Evolutionary conservation across 768 basidiomycete species (phyloP), one percentile per base, ranked within the genome.

Genomic region (Pleurotus tuoliensis): DNA sequence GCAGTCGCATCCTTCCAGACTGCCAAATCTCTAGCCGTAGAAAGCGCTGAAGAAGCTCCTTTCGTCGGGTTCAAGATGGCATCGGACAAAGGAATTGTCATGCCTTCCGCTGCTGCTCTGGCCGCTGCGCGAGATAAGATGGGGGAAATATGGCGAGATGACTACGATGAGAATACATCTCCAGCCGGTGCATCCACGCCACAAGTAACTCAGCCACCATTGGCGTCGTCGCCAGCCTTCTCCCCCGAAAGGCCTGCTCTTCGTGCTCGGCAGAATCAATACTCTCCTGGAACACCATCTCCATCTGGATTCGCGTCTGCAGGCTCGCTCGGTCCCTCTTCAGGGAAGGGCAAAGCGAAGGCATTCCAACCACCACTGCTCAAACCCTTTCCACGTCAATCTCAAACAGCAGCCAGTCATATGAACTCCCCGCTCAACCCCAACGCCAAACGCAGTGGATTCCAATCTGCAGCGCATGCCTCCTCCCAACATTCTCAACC

Each of bases 81-180:
- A 18, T 66, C 67, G 2, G 67, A 71, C 9, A 71, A 77, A 41
- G 69, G 71, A n/a, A 60, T 74, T 8, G 63, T 84, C 16, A 64
- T 68, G 12, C 86, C 86, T 1, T 87, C 86, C 4, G 73, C 70
- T 30, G 70, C 70, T 20, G 82, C 87, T 1, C 64, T 87, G 6
- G 78, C 75, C 6, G 77, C 76, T 61, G 87, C 86, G 1, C 30
- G 30, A 9, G 69, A 78, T 67, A 77, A 77, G 43, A 80, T 74
- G 60, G 71, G 84, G 64, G 71, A 69, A 24, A 68, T 66, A 24
- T 84, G 82, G 83, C 67, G 74, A 38, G 71, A 74, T 43, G 74
- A 76, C n/a, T 68, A 71, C 9, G 27, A 8, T 15, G 58, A 40
- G 30, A 46, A 34, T 22, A 43, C 12, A 11, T 24, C 20, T 12